Evolutionary conservation across 1,139 yeast genomes (phyloP), one percentile per base, ranked within the genome.

Genomic region (Suhomyces panamericanus): DNA sequence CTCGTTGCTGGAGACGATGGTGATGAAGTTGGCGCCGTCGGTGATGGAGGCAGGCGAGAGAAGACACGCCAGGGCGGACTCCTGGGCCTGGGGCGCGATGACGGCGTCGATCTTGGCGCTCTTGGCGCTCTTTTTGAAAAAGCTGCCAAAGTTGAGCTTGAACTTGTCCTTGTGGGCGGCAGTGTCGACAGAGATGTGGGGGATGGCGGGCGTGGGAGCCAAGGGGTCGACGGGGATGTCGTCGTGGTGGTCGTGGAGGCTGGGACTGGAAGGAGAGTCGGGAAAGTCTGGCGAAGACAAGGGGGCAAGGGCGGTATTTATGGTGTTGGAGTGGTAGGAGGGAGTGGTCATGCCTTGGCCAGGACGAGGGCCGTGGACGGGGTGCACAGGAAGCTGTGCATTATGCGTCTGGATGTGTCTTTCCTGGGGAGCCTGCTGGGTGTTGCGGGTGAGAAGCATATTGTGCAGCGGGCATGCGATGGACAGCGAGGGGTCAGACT

Each of bases 21-120:
- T 51, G 39, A 55, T 55, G 46, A 41, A 49, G 35, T 50, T 48
- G 28, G 54, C 49, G 29, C 49, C 51, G 32, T 48, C 51, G 24
- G 46, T 42, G 32, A 54, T 50, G 32, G 55, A 41, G 28, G 42
- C 27, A 9, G 51, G 50, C 6, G 46, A 42, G 26, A 42, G 46
- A 13, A 34, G 35, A 7, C 24, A 26, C 29, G 29, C 29, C 29
- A 20, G 24, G 8, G 24, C 4, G 8, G 5, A 6, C 24, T 20
- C 24, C 24, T 20, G 24, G 24, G 4, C 8, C 24, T 20, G 24
- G 24, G 24, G 24, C 24, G 17, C 15, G 16, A 24, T 28, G 27
- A 38, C 14, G 17, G 33, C 10, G 8, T 20, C 33, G 26, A 17
- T 33, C 11, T 33, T 29, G 27, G 29, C 29, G 39, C 14, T n/a